phyloP scores from a whole-genome alignment of 2,329 filamentous ascomycete species.

The Raffaelea albimanens region DNA sequence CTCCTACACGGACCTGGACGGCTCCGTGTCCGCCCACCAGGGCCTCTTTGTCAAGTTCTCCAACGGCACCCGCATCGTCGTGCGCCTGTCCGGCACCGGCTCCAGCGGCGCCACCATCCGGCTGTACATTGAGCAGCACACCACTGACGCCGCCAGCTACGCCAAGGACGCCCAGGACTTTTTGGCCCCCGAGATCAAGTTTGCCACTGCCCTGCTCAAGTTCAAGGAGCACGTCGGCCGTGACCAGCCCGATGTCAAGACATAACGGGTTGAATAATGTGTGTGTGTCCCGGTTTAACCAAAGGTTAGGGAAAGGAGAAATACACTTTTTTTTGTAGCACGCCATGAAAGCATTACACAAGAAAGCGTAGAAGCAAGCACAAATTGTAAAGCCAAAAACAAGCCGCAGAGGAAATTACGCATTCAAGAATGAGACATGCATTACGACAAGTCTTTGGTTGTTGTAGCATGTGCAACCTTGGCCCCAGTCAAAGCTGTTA shows the following conservation, averaged over 20 bases:
- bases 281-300: too few species aligned
- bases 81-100: slow-evolving; percentile 89
- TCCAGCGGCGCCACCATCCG: slow-evolving; percentile 94
- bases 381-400: too few species aligned
- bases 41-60: slow-evolving; percentile 92
- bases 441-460: too few species aligned
- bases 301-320: too few species aligned
- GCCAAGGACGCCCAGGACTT: slow-evolving; percentile 83
- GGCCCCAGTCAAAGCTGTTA: too few species aligned
- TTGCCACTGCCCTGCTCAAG: slow-evolving; percentile 78
- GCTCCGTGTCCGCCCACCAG: slow-evolving; percentile 90
- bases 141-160: slow-evolving; percentile 69
- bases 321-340: too few species aligned
- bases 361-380: too few species aligned
- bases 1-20: slow-evolving; percentile 97
- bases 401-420: too few species aligned
- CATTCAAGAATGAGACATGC: too few species aligned
- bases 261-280: slow-evolving; percentile 36
- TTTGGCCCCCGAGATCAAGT: slow-evolving; percentile 78
- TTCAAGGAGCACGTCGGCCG: slow-evolving; percentile 90
- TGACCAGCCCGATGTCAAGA: slow-evolving; percentile 93
- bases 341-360: too few species aligned
- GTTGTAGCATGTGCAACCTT: too few species aligned
- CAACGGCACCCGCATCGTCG: slow-evolving; percentile 88
- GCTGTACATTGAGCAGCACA: slow-evolving; percentile 95